Conservation (phyloP, 2,329 filamentous ascomycete species). For the Beauveria sp. region DNA sequence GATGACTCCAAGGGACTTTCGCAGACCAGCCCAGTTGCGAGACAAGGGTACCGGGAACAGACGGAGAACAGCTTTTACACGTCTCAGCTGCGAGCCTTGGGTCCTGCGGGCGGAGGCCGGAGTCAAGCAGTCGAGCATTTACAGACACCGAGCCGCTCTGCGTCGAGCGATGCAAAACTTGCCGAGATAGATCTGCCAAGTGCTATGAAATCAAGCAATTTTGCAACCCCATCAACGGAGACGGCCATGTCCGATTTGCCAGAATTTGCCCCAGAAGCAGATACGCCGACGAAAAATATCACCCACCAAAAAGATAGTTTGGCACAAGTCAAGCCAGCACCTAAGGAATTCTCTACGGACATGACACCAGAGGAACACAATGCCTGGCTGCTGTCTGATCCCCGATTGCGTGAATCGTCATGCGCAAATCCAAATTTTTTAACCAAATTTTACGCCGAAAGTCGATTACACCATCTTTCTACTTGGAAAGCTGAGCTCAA, state of each 20-base stretch:
- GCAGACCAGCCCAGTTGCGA: slow-evolving; percentile 50
- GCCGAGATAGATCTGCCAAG: slow-evolving; percentile 11
- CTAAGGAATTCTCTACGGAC: slow-evolving; percentile 40
- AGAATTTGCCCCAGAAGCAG: slow-evolving; percentile 13
- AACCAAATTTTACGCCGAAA: slow-evolving; percentile 91
- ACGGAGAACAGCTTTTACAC: slow-evolving; percentile 78
- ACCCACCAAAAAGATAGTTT: background rate
- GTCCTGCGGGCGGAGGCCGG: slow-evolving; percentile 21
- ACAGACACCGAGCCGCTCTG: slow-evolving; percentile 16
- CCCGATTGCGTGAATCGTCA: slow-evolving; percentile 78
- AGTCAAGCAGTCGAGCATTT: slow-evolving; percentile 23
- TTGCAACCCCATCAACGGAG: background rate
- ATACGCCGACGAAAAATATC: background rate
- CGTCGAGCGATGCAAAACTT: background rate
- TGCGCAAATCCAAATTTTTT: slow-evolving; percentile 90
- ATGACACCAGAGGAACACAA: slow-evolving; percentile 93
- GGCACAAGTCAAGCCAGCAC: background rate
- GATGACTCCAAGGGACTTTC: slow-evolving; percentile 57
- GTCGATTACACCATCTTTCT: slow-evolving; percentile 86
- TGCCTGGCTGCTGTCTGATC: slow-evolving; percentile 72
- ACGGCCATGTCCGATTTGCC: background rate
- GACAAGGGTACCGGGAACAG: slow-evolving; percentile 69
- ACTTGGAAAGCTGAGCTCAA: slow-evolving; percentile 96
- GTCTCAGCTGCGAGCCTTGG: slow-evolving; percentile 50
- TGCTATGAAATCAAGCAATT: background rate